A percentile compares a stretch with the other conserved stretches of the same genome.
These are phyloP conservation scores for Pachysandra terminalis DNA, from an alignment of 164 flowering plant genomes.

Conservation along the genomic window DNA sequence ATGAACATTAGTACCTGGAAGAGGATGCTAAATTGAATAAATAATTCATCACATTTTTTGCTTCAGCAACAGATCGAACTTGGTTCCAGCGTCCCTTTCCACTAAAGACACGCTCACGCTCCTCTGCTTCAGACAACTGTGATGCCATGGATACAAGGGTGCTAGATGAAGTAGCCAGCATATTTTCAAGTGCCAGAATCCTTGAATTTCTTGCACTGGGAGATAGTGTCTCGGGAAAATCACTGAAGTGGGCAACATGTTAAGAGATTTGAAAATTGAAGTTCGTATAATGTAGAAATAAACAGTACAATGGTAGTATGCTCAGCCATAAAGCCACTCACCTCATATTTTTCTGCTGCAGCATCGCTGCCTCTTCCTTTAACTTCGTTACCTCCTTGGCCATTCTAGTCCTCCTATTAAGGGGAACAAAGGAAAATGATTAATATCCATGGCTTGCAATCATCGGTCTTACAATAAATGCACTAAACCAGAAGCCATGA, in stretches of 20 bases:
- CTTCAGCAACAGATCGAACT: slow-evolving; percentile 87
- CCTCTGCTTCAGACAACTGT: slow-evolving; percentile 96
- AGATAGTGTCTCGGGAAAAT: slow-evolving; percentile 57
- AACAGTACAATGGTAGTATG: not conserved
- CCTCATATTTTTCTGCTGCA: slow-evolving; percentile 45
- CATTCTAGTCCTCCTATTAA: slow-evolving; percentile 56
- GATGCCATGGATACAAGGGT: slow-evolving; percentile 94
- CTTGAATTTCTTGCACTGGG: slow-evolving; percentile 99
- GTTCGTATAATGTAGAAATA: not conserved
- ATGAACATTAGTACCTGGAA: slow-evolving; percentile 62
- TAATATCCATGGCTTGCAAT: not conserved
- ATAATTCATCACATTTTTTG: slow-evolving; percentile 82
- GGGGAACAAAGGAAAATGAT: not conserved
- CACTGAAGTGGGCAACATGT: slow-evolving; percentile 31
- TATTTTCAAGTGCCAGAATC: slow-evolving; percentile 91
- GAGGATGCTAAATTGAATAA: slow-evolving; percentile 80
- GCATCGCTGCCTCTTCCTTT: slow-evolving; percentile 64
- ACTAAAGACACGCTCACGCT: slow-evolving; percentile 76
- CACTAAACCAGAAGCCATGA: no score
- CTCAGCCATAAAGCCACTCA: slow-evolving; percentile 10
- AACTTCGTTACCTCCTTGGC: slow-evolving; percentile 72
- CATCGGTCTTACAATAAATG: not conserved
- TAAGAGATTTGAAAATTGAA: not conserved
- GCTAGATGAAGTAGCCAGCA: slow-evolving; percentile 87
- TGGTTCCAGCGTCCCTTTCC: slow-evolving; percentile 98